These are phyloP conservation scores for Colletotrichum aenigma DNA, from an alignment of 2,329 filamentous ascomycete species.

Conservation along the genomic window DNA sequence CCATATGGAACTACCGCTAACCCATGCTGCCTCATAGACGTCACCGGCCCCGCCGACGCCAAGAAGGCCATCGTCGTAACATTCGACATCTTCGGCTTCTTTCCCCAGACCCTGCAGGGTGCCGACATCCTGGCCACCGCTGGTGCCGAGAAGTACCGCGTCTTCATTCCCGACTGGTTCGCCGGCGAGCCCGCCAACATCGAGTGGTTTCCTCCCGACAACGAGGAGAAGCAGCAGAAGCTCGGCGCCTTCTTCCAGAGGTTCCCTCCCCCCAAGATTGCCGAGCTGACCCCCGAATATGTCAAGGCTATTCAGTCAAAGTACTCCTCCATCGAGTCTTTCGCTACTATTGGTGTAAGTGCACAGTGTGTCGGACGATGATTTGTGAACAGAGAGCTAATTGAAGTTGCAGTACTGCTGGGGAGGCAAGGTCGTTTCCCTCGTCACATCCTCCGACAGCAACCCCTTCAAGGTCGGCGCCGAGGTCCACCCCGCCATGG, in stretches of 20 bases:
- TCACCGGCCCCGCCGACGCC: slow-evolving; percentile 50
- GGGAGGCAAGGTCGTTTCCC: slow-evolving; percentile 70
- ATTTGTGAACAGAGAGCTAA: background rate
- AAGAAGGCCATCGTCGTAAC: slow-evolving; percentile 66
- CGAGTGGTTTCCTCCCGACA: slow-evolving; percentile 67
- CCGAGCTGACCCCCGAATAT: slow-evolving; percentile 57
- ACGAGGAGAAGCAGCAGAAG: slow-evolving; percentile 64
- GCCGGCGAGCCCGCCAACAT: slow-evolving; percentile 69
- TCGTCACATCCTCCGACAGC: slow-evolving; percentile 50
- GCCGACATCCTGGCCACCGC: slow-evolving; percentile 67
- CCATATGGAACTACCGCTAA: background rate
- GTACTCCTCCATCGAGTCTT: slow-evolving; percentile 60
- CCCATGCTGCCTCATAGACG: slow-evolving; percentile 38
- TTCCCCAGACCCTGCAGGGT: slow-evolving; percentile 71
- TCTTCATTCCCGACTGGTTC: slow-evolving; percentile 94
- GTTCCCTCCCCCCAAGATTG: slow-evolving; percentile 51
- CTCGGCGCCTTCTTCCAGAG: slow-evolving; percentile 63
- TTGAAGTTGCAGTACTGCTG: slow-evolving; percentile 60
- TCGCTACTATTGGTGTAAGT: slow-evolving; percentile 63
- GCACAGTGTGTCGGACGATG: rapidly evolving
- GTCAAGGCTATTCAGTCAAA: slow-evolving; percentile 56
- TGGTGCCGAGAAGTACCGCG: slow-evolving; percentile 72
- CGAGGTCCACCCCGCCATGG: slow-evolving; percentile 65
- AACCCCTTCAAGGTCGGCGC: slow-evolving; percentile 62
- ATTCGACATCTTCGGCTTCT: slow-evolving; percentile 75